phyloP scores from a whole-genome alignment of 2,329 filamentous ascomycete genomes.

The Cercospora beticola region DNA sequence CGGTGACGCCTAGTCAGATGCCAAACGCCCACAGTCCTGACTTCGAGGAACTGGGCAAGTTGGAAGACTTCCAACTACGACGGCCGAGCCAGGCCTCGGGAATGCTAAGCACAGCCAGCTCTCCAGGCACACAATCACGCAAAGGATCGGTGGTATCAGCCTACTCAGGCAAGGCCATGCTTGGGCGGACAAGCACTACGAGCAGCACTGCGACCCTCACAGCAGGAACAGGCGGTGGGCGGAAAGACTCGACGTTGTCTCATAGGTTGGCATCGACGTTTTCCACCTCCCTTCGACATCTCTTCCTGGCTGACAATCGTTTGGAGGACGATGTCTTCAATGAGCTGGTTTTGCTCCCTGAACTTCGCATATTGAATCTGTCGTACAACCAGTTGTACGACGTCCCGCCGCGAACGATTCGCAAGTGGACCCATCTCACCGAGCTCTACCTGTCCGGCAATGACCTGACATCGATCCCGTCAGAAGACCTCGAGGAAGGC shows the following conservation, averaged over 20 bases:
- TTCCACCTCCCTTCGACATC: constrained; percentile 75
- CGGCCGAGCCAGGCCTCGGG: constrained; percentile 81
- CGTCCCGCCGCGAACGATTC: constrained; percentile 83
- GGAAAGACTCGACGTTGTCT: constrained; percentile 89
- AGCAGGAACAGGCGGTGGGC: constrained; percentile 58
- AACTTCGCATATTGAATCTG: constrained; percentile 84
- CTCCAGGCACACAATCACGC: constrained; percentile 48
- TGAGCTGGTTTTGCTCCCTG: constrained; percentile 76
- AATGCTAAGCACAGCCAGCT: constrained; percentile 61
- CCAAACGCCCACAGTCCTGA: constrained; percentile 60
- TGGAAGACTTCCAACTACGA: constrained; percentile 64
- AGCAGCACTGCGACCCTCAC: constrained; percentile 55
- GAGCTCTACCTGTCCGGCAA: constrained; percentile 96
- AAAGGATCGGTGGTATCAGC: constrained; percentile 85
- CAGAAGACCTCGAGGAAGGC: constrained; percentile 89
- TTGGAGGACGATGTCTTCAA: constrained; percentile 95
- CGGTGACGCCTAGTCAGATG: constrained; percentile 44
- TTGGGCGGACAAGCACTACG: constrained; percentile 73
- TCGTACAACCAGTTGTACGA: constrained; percentile 95
- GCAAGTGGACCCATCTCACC: constrained; percentile 82
- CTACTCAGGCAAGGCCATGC: constrained; percentile 61
- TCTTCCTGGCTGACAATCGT: constrained; percentile 90
- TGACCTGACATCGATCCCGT: constrained; percentile 83
- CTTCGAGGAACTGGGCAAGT: constrained; percentile 71
- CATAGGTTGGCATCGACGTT: constrained; percentile 82